These are phyloP conservation scores for Zygotorulaspora chibaensis DNA, from an alignment of 805 yeast genomes.

Conservation along the genomic window DNA sequence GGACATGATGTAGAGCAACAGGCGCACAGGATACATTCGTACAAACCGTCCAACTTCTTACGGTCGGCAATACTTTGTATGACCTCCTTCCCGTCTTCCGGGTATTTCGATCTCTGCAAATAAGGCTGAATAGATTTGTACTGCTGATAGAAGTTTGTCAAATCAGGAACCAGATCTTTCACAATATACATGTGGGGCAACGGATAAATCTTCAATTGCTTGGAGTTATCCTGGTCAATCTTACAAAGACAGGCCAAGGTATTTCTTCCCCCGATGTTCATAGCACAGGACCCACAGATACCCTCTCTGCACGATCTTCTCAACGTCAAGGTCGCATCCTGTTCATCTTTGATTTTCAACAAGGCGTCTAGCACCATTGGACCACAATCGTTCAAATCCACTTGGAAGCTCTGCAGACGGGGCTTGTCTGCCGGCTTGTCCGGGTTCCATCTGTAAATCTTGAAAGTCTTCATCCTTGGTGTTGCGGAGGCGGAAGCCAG, in stretches of 20 bases:
- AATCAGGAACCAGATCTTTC: conserved; percentile 94
- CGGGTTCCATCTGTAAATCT: conserved; percentile 97
- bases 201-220: conserved; percentile 86
- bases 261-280: conserved; percentile 98
- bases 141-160: conserved; percentile 96
- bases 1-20: conserved; percentile 99
- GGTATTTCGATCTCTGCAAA: conserved; percentile 71
- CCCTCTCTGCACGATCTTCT: conserved; percentile 99
- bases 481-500: conserved; percentile 43
- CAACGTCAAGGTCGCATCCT: conserved; percentile 91
- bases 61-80: conserved; percentile 89
- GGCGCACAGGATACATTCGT: conserved; percentile 97
- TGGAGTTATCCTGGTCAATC: conserved; percentile 73
- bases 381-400: conserved; percentile 88
- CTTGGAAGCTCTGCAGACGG: conserved; percentile 70
- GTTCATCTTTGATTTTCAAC: conserved; percentile 92
- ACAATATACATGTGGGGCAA: conserved; percentile 98
- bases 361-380: conserved; percentile 98
- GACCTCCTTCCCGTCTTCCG: conserved; percentile 89
- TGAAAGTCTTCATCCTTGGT: conserved; percentile 72
- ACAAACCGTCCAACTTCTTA: conserved; percentile 92
- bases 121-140: conserved; percentile 97
- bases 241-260: conserved; percentile 95
- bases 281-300: conserved; percentile 98
- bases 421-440: conserved; percentile 94